Conservation (phyloP, 352 stramenopile species). For the Phytopythium litorale region DNA sequence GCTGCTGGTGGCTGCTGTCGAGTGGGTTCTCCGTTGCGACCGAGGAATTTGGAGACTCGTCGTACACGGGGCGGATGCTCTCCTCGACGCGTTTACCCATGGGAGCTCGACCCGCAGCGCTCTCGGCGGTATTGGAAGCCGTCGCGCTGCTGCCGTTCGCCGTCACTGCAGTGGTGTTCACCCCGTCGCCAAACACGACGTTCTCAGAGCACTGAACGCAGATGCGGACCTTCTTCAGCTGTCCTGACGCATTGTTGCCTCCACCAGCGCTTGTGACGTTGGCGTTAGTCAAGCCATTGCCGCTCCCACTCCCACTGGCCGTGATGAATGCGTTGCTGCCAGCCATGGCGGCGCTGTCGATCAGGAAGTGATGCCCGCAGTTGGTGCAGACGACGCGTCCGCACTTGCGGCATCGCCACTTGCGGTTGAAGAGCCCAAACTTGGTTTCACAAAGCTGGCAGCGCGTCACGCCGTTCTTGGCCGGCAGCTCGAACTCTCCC, state of each 20-base stretch:
- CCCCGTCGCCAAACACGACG: conserved; percentile 24
- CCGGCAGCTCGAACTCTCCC: conserved; percentile 54
- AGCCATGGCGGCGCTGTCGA: background rate
- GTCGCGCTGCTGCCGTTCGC: conserved; percentile 6
- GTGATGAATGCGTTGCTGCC: conserved; percentile 4
- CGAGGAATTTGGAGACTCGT: conserved; percentile 17
- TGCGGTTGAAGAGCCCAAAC: conserved; percentile 63
- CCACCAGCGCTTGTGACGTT: background rate
- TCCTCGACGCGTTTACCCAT: conserved; percentile 8
- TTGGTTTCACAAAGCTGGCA: conserved; percentile 52
- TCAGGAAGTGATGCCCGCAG: conserved; percentile 32
- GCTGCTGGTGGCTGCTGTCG: conserved; percentile 5
- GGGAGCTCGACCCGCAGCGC: background rate
- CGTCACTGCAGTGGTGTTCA: conserved; percentile 9
- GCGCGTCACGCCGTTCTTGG: conserved; percentile 34
- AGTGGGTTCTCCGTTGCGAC: conserved; percentile 9
- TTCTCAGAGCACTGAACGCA: conserved; percentile 55
- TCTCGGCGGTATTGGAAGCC: conserved; percentile 10
- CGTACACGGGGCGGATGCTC: conserved; percentile 35
- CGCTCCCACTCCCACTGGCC: conserved; percentile 3
- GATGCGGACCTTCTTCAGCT: conserved; percentile 67
- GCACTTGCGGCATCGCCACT: conserved; percentile 71
- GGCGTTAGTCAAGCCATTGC: background rate
- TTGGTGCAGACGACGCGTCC: conserved; percentile 63
- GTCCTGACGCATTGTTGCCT: background rate